Percentiles rank a stretch among this genome's conserved stretches.
These are phyloP conservation scores for Pseudogymnoascus pannorum DNA, from an alignment of 2,329 filamentous ascomycete genomes.

Conservation along the genomic window DNA sequence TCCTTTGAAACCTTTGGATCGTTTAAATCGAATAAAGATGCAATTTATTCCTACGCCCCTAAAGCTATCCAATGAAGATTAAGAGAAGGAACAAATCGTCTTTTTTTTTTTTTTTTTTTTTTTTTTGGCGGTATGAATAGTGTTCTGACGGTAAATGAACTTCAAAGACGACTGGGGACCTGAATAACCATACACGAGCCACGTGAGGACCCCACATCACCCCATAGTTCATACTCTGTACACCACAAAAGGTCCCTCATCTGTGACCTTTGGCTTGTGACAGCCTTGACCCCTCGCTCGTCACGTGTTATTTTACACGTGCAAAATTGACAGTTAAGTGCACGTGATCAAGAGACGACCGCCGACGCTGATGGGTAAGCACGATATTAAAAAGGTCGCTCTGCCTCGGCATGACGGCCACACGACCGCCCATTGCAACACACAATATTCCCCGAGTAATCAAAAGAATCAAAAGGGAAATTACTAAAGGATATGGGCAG, in stretches of 20 bases:
- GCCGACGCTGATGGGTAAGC: neutral
- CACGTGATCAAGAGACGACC: constrained; percentile 4
- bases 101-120: neutral
- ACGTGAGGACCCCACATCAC: neutral
- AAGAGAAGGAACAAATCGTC: neutral
- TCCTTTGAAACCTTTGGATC: neutral
- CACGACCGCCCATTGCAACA: neutral
- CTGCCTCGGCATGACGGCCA: constrained; percentile 1
- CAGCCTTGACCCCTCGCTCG: neutral
- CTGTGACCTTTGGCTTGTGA: neutral
- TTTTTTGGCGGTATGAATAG: neutral
- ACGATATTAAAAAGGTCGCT: neutral
- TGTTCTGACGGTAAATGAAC: neutral
- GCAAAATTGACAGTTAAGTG: neutral
- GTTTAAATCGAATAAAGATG: neutral
- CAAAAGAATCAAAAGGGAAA: neutral
- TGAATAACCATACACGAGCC: neutral
- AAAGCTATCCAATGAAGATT: neutral
- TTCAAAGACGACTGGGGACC: neutral
- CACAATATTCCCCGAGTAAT: neutral
- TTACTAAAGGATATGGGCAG: neutral
- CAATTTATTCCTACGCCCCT: neutral
- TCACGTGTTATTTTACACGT: neutral
- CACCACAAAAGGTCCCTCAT: neutral
- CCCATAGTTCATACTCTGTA: too few species aligned